A percentile compares a stretch with the other conserved stretches of the same genome.
These are phyloP conservation scores for Leishmania aethiopica DNA, from an alignment of 208 protist genomes.

Conservation along the genomic window DNA sequence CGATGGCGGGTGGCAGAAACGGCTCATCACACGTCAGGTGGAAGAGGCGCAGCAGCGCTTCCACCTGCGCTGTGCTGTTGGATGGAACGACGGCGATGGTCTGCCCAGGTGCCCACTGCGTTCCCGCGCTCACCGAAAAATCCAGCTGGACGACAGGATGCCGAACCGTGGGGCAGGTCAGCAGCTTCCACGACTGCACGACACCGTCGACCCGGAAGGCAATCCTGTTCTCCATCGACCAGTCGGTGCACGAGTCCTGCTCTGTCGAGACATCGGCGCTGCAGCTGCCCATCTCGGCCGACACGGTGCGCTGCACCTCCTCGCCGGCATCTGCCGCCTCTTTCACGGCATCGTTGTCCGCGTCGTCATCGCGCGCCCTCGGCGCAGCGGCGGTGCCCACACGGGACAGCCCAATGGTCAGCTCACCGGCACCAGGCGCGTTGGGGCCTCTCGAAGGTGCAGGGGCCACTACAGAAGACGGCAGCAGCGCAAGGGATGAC, in stretches of 20 bases:
- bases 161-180: constrained; percentile 25
- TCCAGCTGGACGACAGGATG: constrained; percentile 41
- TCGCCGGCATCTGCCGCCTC: constrained; percentile 14
- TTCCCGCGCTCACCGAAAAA: constrained; percentile 27
- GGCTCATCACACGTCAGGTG: constrained; percentile 25
- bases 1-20: constrained; percentile 42
- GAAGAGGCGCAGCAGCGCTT: constrained; percentile 45
- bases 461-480: not conserved
- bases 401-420: not conserved
- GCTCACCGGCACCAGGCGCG: not conserved
- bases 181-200: constrained; percentile 35
- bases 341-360: not conserved
- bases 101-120: constrained; percentile 64
- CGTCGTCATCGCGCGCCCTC: not conserved
- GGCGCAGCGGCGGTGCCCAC: not conserved
- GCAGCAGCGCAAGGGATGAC: constrained; percentile 36
- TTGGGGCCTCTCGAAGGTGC: not conserved
- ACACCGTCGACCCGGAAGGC: constrained; percentile 29
- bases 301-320: constrained; percentile 5
- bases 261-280: constrained; percentile 13
- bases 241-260: constrained; percentile 14
- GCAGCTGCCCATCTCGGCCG: not conserved
- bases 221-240: constrained; percentile 26
- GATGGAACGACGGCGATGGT: constrained; percentile 52
- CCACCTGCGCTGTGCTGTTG: constrained; percentile 44